These are phyloP conservation scores for Lentinus polychrous DNA, from an alignment of 1,284 basidiomycete genomes.

Conservation along the genomic window DNA sequence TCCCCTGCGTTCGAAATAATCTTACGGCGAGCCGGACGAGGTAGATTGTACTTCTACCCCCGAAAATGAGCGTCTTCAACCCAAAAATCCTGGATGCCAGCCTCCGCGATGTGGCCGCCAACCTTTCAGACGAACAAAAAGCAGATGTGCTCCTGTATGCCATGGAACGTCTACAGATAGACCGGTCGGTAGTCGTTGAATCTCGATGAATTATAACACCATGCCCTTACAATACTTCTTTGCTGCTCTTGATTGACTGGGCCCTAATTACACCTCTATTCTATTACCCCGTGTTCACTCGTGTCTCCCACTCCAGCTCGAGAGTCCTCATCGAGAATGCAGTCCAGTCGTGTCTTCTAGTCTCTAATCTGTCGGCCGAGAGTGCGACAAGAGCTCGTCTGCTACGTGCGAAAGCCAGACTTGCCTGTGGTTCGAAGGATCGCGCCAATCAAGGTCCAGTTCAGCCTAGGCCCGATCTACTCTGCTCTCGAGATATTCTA, in stretches of 20 bases:
- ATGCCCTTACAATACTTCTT: constrained; percentile 8
- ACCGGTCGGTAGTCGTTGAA: constrained; percentile 18
- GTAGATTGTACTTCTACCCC: neutral
- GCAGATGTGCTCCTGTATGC: constrained; percentile 60
- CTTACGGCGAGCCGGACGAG: neutral
- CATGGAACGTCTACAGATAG: constrained; percentile 40
- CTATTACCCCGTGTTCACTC: constrained; percentile 10
- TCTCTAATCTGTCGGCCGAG: constrained; percentile 44
- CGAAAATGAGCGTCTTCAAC: constrained; percentile 54
- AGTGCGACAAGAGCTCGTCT: constrained; percentile 54
- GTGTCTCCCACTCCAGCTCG: constrained; percentile 29
- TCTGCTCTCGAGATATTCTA: constrained; percentile 16
- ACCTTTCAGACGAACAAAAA: constrained; percentile 55
- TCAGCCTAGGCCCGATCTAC: constrained; percentile 13
- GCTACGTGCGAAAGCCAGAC: constrained; percentile 54
- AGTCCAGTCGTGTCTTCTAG: constrained; percentile 60
- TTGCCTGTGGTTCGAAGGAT: constrained; percentile 49
- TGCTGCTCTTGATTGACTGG: constrained; percentile 3
- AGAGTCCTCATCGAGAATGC: constrained; percentile 67
- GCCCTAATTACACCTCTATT: neutral
- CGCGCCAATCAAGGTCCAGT: constrained; percentile 59
- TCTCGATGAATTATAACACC: constrained; percentile 9
- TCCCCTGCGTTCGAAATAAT: neutral
- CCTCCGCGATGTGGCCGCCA: constrained; percentile 54
- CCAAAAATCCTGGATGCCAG: constrained; percentile 66